phyloP scores from a whole-genome alignment of 2,329 filamentous ascomycete species.

The Fusarium sp. region DNA sequence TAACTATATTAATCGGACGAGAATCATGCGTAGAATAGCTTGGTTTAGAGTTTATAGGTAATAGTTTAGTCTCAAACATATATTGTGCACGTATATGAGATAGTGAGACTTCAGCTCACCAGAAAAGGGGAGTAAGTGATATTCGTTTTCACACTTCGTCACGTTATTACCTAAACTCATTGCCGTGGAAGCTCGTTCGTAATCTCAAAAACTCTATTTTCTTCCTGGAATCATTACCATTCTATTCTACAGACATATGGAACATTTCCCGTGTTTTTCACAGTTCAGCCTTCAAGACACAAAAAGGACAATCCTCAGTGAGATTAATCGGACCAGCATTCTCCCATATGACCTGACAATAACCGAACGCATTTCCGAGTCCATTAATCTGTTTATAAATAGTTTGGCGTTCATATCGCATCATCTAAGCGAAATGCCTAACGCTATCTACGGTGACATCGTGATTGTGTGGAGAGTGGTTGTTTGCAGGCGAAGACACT shows the following conservation, averaged over 20 bases:
- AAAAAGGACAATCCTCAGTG: background rate
- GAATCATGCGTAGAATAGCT: accelerated
- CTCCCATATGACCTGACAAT: background rate
- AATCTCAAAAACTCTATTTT: background rate
- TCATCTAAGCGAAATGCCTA: conserved; percentile 1
- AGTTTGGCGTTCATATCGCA: background rate
- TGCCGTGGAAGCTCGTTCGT: background rate
- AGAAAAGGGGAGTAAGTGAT: background rate
- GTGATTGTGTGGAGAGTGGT: background rate
- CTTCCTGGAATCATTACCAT: accelerated
- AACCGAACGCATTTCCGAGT: background rate
- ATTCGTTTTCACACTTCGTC: background rate
- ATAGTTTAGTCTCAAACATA: accelerated
- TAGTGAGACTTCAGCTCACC: background rate
- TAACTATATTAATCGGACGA: background rate
- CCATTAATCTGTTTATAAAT: background rate
- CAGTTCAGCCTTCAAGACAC: background rate
- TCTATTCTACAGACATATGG: background rate
- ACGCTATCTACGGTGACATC: background rate
- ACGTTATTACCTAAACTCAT: background rate
- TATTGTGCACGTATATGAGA: too few species aligned
- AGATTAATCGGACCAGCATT: background rate
- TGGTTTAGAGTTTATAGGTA: too few species aligned
- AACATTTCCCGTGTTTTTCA: background rate
- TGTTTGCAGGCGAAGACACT: background rate